Conservation (phyloP, 176 grass and related monocot species). For the Elaeis guineensis region DNA sequence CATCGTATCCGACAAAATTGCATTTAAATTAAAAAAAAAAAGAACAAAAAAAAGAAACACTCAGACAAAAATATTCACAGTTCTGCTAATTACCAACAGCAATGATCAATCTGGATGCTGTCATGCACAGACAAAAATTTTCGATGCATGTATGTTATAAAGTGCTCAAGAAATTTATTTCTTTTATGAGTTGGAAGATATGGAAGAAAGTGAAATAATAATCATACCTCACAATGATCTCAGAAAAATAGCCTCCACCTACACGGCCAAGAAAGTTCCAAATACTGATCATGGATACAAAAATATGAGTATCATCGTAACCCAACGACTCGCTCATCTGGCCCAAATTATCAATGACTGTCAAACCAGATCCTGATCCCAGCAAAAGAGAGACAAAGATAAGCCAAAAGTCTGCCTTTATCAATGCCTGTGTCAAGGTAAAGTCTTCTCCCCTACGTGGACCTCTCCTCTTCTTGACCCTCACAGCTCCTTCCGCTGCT, state of each 20-base stretch:
- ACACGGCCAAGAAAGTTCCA: conserved; percentile 95
- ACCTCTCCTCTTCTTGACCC: conserved; percentile 43
- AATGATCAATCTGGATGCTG: too few relatives aligned
- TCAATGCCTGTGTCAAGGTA: conserved; percentile 67
- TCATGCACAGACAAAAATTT: too few relatives aligned
- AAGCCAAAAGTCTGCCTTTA: conserved; percentile 94
- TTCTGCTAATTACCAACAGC: too few relatives aligned
- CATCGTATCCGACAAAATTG: too few relatives aligned
- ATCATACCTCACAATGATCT: conserved; percentile 76
- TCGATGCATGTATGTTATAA: too few relatives aligned
- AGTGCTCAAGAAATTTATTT: too few relatives aligned
- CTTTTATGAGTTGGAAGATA: too few relatives aligned
- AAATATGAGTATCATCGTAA: conserved; percentile 50
- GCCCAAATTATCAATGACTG: conserved; percentile 84
- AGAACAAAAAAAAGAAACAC: too few relatives aligned
- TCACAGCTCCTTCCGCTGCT: conserved; percentile 56
- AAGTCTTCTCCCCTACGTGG: conserved; percentile 80
- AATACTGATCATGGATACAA: conserved; percentile 82
- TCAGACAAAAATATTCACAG: too few relatives aligned
- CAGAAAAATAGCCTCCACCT: conserved; percentile 87
- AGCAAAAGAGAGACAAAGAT: conserved; percentile 77
- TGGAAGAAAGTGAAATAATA: conserved; percentile 6
- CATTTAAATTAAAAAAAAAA: too few relatives aligned
- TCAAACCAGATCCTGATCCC: conserved; percentile 74
- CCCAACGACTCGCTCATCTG: conserved; percentile 93